A percentile compares a stretch with the other conserved stretches of the same genome.
Evolutionary conservation across 176 grass and related monocot species (phyloP).

Genomic region (Areca catechu): DNA sequence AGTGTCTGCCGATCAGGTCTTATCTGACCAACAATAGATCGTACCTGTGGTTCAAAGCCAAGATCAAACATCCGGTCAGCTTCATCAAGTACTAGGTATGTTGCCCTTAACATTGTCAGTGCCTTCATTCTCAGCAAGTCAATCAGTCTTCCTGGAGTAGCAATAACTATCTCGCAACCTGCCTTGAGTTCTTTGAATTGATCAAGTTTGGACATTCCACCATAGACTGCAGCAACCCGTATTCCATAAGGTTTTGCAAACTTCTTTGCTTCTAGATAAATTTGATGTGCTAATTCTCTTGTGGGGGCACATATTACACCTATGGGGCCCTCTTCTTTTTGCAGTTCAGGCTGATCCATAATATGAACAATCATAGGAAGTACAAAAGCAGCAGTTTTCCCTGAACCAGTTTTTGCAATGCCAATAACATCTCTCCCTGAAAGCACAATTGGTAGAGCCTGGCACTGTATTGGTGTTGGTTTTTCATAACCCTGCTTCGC

Average conservation of each 20-base stretch:
- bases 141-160: slow-evolving; percentile 91
- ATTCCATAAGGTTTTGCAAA: slow-evolving; percentile 95
- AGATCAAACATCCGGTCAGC: slow-evolving; percentile 99
- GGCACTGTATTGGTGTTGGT: slow-evolving; percentile 92
- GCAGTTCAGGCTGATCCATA: slow-evolving; percentile 97
- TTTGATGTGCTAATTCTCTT: slow-evolving; percentile 96
- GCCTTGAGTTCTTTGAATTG: slow-evolving; percentile 98
- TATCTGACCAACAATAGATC: slow-evolving; percentile 94
- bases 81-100: slow-evolving; percentile 97
- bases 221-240: slow-evolving; percentile 90
- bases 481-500: slow-evolving; percentile 93
- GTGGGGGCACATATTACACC: slow-evolving; percentile 95
- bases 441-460: slow-evolving; percentile 81
- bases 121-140: slow-evolving; percentile 99
- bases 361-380: slow-evolving; percentile 99
- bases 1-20: slow-evolving; percentile 95
- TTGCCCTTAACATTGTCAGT: slow-evolving; percentile 72
- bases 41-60: slow-evolving; percentile 92
- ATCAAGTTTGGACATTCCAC: slow-evolving; percentile 88
- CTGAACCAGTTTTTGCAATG: slow-evolving; percentile 99
- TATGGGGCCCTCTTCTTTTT: slow-evolving; percentile 95
- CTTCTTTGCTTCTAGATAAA: slow-evolving; percentile 94
- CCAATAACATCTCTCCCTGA: slow-evolving; percentile 97
- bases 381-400: slow-evolving; percentile 95
- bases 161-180: slow-evolving; percentile 87